These are phyloP conservation scores for Metrosideros polymorpha DNA, from an alignment of 441 rosid species.

Conservation along the genomic window DNA sequence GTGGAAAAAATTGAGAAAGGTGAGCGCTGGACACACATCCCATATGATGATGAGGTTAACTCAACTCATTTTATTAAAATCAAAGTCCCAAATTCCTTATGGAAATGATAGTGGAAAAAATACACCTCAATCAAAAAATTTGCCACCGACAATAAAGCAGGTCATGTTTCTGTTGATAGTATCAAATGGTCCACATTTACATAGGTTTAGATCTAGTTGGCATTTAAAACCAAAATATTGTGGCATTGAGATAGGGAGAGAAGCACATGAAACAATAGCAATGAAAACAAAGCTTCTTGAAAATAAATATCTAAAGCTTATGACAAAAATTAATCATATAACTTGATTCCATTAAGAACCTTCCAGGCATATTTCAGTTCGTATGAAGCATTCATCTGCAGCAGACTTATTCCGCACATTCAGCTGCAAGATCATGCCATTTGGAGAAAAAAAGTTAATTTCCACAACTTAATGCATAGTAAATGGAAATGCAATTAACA, in stretches of 20 bases:
- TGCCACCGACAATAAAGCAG: not conserved
- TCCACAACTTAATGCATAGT: not conserved
- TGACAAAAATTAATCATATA: not conserved
- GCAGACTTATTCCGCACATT: conserved; percentile 97
- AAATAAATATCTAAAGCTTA: not conserved
- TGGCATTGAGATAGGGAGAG: not conserved
- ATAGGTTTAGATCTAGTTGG: not conserved
- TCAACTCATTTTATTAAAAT: not conserved
- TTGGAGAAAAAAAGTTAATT: not conserved
- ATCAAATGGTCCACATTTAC: not conserved
- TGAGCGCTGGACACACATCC: not conserved
- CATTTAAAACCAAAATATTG: not conserved
- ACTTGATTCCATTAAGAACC: conserved; percentile 33
- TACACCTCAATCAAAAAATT: not conserved
- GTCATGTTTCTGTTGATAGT: not conserved
- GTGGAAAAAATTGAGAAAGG: not conserved
- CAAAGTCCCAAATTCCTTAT: not conserved
- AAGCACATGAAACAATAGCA: not conserved
- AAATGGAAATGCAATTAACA: not conserved
- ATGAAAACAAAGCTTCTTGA: not conserved
- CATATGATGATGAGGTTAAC: not conserved
- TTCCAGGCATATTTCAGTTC: conserved; percentile 96
- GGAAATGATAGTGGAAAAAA: not conserved
- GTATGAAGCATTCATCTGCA: conserved; percentile 81
- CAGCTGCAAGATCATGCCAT: conserved; percentile 47